phyloP scores from a whole-genome alignment of 2,329 filamentous ascomycete genomes.

The Fusarium metavorans region DNA sequence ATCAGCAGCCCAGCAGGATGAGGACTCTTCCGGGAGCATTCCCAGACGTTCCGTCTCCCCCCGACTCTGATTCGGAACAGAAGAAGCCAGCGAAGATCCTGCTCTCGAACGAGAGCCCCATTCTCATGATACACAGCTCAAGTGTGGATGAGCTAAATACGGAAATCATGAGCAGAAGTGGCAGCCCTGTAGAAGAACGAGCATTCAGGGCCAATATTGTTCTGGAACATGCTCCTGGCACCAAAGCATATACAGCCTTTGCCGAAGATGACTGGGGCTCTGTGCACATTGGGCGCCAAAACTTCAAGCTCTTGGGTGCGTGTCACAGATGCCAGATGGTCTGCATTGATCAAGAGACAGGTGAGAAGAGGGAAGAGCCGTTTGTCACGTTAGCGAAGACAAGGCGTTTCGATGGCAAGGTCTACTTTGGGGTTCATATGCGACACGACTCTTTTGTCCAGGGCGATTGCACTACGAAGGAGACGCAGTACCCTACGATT shows the following conservation, averaged over 20 bases:
- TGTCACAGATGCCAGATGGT: slow-evolving; percentile 97
- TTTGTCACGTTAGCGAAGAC: slow-evolving; percentile 91
- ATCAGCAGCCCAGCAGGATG: slow-evolving; percentile 54
- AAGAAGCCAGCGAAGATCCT: slow-evolving; percentile 68
- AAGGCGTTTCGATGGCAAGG: slow-evolving; percentile 82
- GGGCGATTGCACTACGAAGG: slow-evolving; percentile 12
- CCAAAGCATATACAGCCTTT: slow-evolving; percentile 69
- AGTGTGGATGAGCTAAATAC: slow-evolving; percentile 84
- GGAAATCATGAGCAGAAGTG: slow-evolving; percentile 72
- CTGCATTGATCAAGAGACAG: slow-evolving; percentile 89
- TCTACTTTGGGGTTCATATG: slow-evolving; percentile 91
- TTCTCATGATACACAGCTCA: slow-evolving; percentile 83
- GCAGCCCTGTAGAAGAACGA: slow-evolving; percentile 74
- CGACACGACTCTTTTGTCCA: slow-evolving; percentile 54
- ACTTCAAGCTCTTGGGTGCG: slow-evolving; percentile 80
- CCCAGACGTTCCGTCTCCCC: slow-evolving; percentile 65
- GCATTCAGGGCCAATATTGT: slow-evolving; percentile 93
- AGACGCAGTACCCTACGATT: slow-evolving; percentile 55
- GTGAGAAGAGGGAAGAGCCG: slow-evolving; percentile 82
- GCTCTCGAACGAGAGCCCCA: slow-evolving; percentile 93
- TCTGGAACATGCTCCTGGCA: slow-evolving; percentile 59
- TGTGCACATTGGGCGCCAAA: slow-evolving; percentile 73
- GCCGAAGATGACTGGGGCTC: slow-evolving; percentile 83
- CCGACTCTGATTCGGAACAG: slow-evolving; percentile 67
- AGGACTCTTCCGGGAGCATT: slow-evolving; percentile 65